A percentile compares a stretch with the other conserved stretches of the same genome.
phyloP scores from a whole-genome alignment of 192 early-diverging fungal species.

The Podila epicladia region DNA sequence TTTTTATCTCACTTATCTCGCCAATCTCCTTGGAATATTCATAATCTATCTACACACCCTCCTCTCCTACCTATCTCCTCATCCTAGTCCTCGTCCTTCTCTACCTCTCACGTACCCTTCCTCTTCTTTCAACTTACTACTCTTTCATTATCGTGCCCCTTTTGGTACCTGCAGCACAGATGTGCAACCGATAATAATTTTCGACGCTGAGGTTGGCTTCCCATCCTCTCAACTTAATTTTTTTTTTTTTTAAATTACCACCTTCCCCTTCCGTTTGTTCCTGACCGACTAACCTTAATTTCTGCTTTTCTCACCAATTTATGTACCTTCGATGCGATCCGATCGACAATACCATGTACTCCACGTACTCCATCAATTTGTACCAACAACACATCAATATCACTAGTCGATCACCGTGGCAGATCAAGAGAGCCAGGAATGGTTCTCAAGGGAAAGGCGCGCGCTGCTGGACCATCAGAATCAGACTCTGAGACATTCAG shows the following conservation, averaged over 20 bases:
- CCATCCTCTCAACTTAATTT: no score
- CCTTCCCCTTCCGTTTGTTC: not conserved
- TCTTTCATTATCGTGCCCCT: no score
- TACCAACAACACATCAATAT: not conserved
- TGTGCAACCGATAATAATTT: no score
- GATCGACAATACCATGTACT: not conserved
- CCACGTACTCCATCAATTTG: not conserved
- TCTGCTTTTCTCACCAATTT: not conserved
- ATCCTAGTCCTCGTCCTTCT: not conserved
- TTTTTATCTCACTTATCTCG: not conserved
- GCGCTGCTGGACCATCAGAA: conserved; percentile 4
- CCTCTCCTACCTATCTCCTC: no score
- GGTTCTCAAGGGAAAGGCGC: conserved; percentile 7
- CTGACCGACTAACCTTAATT: not conserved
- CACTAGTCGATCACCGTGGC: not conserved
- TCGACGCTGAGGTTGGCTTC: no score
- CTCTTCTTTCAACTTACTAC: no score
- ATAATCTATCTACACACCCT: no score
- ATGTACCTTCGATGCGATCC: no score
- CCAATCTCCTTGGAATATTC: no score
- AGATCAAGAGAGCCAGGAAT: not conserved
- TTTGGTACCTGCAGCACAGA: no score
- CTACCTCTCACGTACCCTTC: not conserved
- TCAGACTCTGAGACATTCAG: conserved; percentile 38
- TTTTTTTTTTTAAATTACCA: no score